Conservation (phyloP, 805 yeast species). For the Saccharomycodes ludwigii region DNA sequence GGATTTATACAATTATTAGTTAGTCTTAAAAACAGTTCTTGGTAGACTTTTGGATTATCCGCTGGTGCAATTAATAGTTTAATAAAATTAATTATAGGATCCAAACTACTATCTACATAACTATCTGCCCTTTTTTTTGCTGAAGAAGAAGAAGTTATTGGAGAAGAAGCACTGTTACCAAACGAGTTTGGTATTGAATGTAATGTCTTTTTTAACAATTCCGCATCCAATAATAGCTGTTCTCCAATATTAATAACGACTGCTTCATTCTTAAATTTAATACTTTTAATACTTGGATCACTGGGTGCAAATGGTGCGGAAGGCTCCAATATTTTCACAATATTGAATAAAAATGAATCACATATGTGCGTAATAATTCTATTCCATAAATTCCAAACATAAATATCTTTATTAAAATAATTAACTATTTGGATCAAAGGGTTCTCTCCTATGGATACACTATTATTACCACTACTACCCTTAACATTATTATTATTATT, state of each 20-base stretch:
- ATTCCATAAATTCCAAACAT: constrained; percentile 63
- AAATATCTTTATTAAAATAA: constrained; percentile 51
- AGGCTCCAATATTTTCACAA: constrained; percentile 50
- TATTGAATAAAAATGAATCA: constrained; percentile 40
- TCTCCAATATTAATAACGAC: constrained; percentile 48
- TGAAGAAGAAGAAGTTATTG: constrained; percentile 9
- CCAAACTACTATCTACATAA: constrained; percentile 16
- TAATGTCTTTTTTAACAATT: constrained; percentile 46
- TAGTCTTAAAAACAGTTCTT: constrained; percentile 22
- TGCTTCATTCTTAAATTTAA: no score
- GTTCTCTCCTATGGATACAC: constrained; percentile 17
- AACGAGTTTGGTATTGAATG: constrained; percentile 10
- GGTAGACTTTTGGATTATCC: constrained; percentile 24
- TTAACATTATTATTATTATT: no score
- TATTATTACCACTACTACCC: no score
- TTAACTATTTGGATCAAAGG: constrained; percentile 31
- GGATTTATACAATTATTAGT: constrained; percentile 15
- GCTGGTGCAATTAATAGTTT: constrained; percentile 19
- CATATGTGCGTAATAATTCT: constrained; percentile 56
- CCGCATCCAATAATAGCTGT: constrained; percentile 66
- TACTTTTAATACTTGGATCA: no score
- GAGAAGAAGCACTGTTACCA: constrained; percentile 7
- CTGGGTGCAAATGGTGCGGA: constrained; percentile 38
- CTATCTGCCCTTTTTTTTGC: constrained; percentile 15
- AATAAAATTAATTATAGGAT: constrained; percentile 11